Conservation (phyloP, 1,284 basidiomycete genomes). For the Marasmius tenuissimus region DNA sequence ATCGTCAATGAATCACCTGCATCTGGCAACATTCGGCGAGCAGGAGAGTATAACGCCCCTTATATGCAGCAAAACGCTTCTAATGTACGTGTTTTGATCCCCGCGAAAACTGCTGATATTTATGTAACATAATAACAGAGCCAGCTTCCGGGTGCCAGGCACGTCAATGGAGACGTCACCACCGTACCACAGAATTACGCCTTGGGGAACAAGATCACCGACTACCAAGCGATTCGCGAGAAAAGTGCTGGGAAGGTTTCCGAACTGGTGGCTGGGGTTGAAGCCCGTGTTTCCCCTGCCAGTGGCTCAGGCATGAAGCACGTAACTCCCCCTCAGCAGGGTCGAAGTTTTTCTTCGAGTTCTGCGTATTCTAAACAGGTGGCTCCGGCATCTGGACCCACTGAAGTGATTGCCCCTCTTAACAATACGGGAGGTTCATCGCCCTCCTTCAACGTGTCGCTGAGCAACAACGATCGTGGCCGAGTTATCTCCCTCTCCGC, state of each 20-base stretch:
- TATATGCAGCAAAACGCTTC: background rate
- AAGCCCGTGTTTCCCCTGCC: constrained; percentile 17
- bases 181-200: background rate
- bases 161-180: background rate
- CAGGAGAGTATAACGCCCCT: background rate
- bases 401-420: no score
- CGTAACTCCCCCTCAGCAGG: background rate
- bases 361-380: background rate
- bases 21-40: background rate
- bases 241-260: constrained; percentile 17
- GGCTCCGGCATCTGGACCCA: no score
- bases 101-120: background rate
- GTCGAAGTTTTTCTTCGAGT: background rate
- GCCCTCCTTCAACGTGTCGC: constrained; percentile 12
- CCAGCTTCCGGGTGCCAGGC: background rate
- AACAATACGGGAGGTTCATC: background rate
- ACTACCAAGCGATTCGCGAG: background rate
- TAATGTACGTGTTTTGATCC: background rate
- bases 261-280: constrained; percentile 22
- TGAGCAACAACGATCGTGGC: constrained; percentile 9
- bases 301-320: background rate
- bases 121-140: background rate
- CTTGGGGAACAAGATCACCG: background rate
- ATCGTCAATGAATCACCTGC: background rate
- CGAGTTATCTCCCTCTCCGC: constrained; percentile 12